Conservation (phyloP, 495 filamentous ascomycete genomes). For the Cryomyces antarcticus region DNA sequence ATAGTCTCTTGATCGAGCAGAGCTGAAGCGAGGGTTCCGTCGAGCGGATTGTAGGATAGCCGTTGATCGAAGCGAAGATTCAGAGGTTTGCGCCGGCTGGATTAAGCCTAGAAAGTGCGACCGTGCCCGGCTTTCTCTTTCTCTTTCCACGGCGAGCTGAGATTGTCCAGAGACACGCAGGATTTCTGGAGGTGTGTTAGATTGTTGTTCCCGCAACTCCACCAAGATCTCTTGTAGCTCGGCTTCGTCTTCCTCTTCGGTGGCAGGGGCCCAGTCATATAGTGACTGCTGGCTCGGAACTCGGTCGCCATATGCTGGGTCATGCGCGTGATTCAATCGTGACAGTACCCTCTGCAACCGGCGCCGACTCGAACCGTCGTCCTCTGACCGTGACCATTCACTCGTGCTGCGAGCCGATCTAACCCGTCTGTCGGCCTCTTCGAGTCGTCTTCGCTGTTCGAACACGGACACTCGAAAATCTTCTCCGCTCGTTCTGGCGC, state of each 20-base stretch:
- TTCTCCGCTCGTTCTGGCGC: too few relatives aligned
- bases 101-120: conserved; percentile 8
- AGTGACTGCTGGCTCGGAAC: conserved; percentile 28
- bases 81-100: background rate
- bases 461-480: too few relatives aligned
- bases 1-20: conserved; percentile 18
- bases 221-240: conserved; percentile 18
- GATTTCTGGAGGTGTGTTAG: conserved; percentile 18
- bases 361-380: background rate
- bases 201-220: conserved; percentile 18
- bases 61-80: conserved; percentile 13
- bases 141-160: conserved; percentile 15
- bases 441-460: too few relatives aligned
- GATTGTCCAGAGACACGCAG: conserved; percentile 14
- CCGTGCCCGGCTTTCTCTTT: conserved; percentile 5
- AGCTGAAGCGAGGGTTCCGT: conserved; percentile 24
- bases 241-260: conserved; percentile 30
- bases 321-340: conserved; percentile 13
- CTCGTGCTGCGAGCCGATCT: too few relatives aligned
- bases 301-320: conserved; percentile 26
- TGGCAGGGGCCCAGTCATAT: conserved; percentile 39
- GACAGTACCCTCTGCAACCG: conserved; percentile 16
- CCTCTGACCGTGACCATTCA: too few relatives aligned
- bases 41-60: conserved; percentile 29
- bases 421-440: too few relatives aligned